A percentile compares a stretch with the other conserved stretches of the same genome.
These are phyloP conservation scores for Coprinopsis cinerea DNA, from an alignment of 768 basidiomycete species.

Conservation along the genomic window DNA sequence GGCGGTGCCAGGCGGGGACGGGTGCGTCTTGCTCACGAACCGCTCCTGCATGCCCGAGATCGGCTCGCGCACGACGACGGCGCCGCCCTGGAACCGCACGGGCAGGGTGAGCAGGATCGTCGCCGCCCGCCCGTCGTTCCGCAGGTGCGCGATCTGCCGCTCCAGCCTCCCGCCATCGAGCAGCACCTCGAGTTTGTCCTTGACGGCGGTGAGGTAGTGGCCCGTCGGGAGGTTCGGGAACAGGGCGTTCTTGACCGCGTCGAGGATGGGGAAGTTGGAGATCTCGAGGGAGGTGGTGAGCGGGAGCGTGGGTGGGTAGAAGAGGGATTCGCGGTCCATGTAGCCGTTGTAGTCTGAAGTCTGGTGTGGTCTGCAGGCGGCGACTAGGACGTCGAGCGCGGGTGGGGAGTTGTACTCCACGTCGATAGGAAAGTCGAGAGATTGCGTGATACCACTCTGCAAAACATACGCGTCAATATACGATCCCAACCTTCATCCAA, in stretches of 20 bases:
- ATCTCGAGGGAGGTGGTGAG: constrained; percentile 74
- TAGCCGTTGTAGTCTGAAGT: constrained; percentile 47
- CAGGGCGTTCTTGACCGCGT: constrained; percentile 64
- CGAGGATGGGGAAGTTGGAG: constrained; percentile 76
- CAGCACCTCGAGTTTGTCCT: constrained; percentile 68
- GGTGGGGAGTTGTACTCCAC: constrained; percentile 70
- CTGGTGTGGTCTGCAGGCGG: constrained; percentile 63
- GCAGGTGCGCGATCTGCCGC: constrained; percentile 44
- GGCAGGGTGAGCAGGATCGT: constrained; percentile 72
- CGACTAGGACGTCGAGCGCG: constrained; percentile 72
- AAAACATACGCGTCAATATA: constrained; percentile 3
- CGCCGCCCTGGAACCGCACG: constrained; percentile 67
- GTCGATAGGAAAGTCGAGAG: constrained; percentile 78
- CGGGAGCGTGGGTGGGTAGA: constrained; percentile 68
- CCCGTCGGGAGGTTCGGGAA: constrained; percentile 67
- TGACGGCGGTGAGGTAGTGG: constrained; percentile 60
- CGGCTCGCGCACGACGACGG: constrained; percentile 48
- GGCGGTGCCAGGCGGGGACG: constrained; percentile 33
- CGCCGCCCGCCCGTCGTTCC: constrained; percentile 64
- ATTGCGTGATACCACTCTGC: constrained; percentile 74
- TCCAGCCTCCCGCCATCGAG: constrained; percentile 54
- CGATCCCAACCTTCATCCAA: background rate
- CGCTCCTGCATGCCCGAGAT: constrained; percentile 50
- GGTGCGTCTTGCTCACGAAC: constrained; percentile 31
- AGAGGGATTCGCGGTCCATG: constrained; percentile 58